phyloP scores from a whole-genome alignment of 2,329 filamentous ascomycete species.

The Teratosphaeria viscida region DNA sequence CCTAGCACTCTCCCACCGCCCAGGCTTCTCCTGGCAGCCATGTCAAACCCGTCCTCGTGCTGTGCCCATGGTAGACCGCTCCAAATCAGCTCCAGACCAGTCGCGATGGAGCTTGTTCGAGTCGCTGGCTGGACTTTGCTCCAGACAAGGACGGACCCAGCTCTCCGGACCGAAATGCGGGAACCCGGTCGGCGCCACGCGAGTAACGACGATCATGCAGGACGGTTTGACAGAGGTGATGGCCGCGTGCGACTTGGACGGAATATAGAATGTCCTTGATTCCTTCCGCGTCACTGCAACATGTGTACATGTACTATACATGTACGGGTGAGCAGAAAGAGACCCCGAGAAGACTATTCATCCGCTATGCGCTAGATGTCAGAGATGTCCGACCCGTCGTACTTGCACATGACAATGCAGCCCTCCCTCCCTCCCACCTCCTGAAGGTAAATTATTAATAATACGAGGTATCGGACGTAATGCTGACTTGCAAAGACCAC shows the following conservation, averaged over 20 bases:
- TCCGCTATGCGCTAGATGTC: too few species aligned
- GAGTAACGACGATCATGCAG: neutral
- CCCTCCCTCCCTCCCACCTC: too few species aligned
- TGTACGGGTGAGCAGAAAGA: too few species aligned
- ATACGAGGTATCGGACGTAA: too few species aligned
- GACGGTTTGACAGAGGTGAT: neutral
- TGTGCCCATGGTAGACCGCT: neutral
- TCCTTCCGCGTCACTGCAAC: too few species aligned
- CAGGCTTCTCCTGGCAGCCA: slow-evolving; percentile 41
- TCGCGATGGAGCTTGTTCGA: neutral
- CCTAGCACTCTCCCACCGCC: slow-evolving; percentile 88
- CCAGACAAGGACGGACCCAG: neutral
- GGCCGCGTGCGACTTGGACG: neutral
- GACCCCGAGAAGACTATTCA: too few species aligned
- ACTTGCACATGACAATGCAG: too few species aligned
- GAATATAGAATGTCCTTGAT: neutral
- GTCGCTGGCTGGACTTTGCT: neutral
- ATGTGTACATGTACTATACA: too few species aligned
- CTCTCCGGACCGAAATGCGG: neutral
- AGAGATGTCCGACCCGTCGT: too few species aligned
- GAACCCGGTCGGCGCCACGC: neutral
- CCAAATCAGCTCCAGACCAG: neutral
- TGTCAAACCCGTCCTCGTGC: neutral
- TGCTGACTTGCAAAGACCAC: too few species aligned
- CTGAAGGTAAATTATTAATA: too few species aligned